Percentiles rank a stretch among this genome's conserved stretches.
Evolutionary conservation across 768 basidiomycete genomes (phyloP).

Genomic region (Calocera cornea): DNA sequence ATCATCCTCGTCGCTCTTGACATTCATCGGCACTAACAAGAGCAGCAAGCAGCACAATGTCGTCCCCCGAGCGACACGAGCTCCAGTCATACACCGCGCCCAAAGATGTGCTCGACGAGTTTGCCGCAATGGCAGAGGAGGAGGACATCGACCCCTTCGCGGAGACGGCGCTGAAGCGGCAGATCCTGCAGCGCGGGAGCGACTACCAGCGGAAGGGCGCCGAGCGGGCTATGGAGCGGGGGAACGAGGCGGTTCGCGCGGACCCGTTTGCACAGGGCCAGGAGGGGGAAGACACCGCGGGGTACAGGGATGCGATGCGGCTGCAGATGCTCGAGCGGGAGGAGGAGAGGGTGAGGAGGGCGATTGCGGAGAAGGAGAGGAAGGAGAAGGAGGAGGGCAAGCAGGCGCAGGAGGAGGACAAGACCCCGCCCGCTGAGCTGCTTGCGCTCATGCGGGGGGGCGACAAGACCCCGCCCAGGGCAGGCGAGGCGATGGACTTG

Average conservation of each 20-base stretch:
- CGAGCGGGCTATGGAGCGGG: slow-evolving; percentile 25
- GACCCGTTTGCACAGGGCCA: slow-evolving; percentile 60
- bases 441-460: slow-evolving; percentile 30
- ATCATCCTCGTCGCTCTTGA: not conserved
- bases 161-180: slow-evolving; percentile 82
- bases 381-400: slow-evolving; percentile 55
- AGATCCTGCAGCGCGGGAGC: slow-evolving; percentile 84
- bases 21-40: not conserved
- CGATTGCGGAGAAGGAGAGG: slow-evolving; percentile 81
- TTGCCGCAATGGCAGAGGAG: slow-evolving; percentile 84
- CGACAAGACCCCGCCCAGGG: slow-evolving; percentile 85
- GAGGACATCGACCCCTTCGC: slow-evolving; percentile 85
- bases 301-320: slow-evolving; percentile 95
- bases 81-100: slow-evolving; percentile 87
- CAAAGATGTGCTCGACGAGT: slow-evolving; percentile 87
- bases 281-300: slow-evolving; percentile 50
- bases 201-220: slow-evolving; percentile 87
- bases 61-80: slow-evolving; percentile 37
- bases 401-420: slow-evolving; percentile 63
- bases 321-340: slow-evolving; percentile 83
- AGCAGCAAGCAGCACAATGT: not conserved
- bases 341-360: slow-evolving; percentile 66
- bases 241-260: slow-evolving; percentile 34
- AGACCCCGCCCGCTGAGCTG: slow-evolving; percentile 23
- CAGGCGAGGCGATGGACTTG: slow-evolving; percentile 50